Percentiles rank a stretch among this genome's conserved stretches.
These are phyloP conservation scores for Boletus coccyginus DNA, from an alignment of 768 basidiomycete species.

Conservation along the genomic window DNA sequence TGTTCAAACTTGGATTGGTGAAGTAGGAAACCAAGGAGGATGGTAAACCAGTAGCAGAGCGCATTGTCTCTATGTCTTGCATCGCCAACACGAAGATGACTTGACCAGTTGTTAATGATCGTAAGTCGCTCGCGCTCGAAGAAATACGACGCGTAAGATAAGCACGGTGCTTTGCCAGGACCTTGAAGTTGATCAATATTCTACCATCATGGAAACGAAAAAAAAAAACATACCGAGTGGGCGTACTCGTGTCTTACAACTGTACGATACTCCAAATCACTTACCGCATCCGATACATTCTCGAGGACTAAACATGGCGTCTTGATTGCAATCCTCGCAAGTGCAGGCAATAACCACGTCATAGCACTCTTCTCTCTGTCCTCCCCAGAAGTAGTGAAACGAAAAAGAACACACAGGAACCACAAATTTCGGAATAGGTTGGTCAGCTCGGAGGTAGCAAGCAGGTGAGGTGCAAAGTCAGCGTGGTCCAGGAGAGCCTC, in stretches of 20 bases:
- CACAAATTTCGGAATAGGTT: slow-evolving; percentile 89
- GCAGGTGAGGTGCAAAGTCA: slow-evolving; percentile 60
- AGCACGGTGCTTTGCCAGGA: slow-evolving; percentile 64
- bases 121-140: slow-evolving; percentile 63
- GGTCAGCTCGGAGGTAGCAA: slow-evolving; percentile 58
- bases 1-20: slow-evolving; percentile 81
- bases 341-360: slow-evolving; percentile 75
- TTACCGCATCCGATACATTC: slow-evolving; percentile 76
- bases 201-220: background rate
- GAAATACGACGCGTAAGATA: slow-evolving; percentile 65
- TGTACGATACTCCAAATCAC: slow-evolving; percentile 90
- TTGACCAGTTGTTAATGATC: slow-evolving; percentile 76
- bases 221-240: slow-evolving; percentile 52
- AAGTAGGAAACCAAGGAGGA: slow-evolving; percentile 87
- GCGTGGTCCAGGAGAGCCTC: slow-evolving; percentile 77
- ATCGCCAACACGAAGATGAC: slow-evolving; percentile 81
- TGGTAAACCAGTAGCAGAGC: slow-evolving; percentile 74
- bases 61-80: slow-evolving; percentile 86
- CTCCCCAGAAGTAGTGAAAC: slow-evolving; percentile 54
- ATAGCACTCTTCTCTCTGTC: slow-evolving; percentile 58
- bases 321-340: slow-evolving; percentile 78
- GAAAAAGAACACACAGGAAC: slow-evolving; percentile 88
- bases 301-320: slow-evolving; percentile 86
- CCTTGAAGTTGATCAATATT: slow-evolving; percentile 41
- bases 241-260: slow-evolving; percentile 86